phyloP scores from a whole-genome alignment of 2,329 filamentous ascomycete species.

The Phialemonium atrogriseum region DNA sequence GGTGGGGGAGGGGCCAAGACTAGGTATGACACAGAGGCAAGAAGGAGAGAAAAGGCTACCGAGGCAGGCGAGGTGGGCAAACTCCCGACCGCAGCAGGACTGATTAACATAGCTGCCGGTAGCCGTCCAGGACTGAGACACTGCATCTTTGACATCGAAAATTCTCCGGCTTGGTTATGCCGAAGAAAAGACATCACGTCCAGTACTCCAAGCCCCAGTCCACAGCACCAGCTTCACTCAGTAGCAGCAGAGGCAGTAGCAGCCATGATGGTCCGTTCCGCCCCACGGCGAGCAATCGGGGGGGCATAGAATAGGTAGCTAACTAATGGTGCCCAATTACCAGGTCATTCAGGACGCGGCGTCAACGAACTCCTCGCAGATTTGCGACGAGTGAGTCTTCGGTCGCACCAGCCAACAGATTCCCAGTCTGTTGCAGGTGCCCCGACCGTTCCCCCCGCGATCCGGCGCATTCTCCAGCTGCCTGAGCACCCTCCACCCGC shows the following conservation, averaged over 20 bases:
- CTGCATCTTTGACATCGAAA: background rate
- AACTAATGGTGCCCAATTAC: too few species aligned
- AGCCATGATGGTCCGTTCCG: slow-evolving; percentile 4
- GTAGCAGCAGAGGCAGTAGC: slow-evolving; percentile 20
- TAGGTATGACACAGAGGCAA: too few species aligned
- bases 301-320: background rate
- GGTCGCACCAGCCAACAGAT: slow-evolving; percentile 7
- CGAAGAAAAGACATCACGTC: slow-evolving; percentile 52
- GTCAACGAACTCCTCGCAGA: slow-evolving; percentile 55
- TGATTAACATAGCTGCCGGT: background rate
- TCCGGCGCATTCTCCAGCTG: slow-evolving; percentile 51
- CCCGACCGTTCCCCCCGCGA: slow-evolving; percentile 50
- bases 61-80: too few species aligned
- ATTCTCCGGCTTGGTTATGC: slow-evolving; percentile 33
- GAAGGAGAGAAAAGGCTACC: too few species aligned
- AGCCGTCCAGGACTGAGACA: background rate
- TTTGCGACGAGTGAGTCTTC: slow-evolving; percentile 39
- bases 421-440: slow-evolving; percentile 9
- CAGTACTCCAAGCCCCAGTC: slow-evolving; percentile 51
- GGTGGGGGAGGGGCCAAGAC: too few species aligned
- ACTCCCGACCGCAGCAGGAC: too few species aligned
- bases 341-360: slow-evolving; percentile 23
- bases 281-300: too few species aligned
- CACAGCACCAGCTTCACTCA: slow-evolving; percentile 42
- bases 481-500: slow-evolving; percentile 46